phyloP scores from a whole-genome alignment of 768 basidiomycete genomes.

The Hebeloma cylindrosporum region DNA sequence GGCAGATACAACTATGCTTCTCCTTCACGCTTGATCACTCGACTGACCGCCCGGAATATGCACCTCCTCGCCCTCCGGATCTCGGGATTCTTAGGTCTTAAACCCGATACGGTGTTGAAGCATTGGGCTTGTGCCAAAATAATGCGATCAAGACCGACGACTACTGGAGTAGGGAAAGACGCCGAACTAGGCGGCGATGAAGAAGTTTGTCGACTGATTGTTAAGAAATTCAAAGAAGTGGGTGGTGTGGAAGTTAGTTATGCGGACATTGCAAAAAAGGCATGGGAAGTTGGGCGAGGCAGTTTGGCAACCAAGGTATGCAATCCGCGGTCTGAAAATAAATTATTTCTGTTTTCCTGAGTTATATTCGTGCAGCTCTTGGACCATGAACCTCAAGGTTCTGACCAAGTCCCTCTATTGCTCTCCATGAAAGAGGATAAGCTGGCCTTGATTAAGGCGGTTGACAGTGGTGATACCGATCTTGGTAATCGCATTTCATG shows the following conservation, averaged over 20 bases:
- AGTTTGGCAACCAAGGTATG: constrained; percentile 81
- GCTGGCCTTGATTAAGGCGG: constrained; percentile 83
- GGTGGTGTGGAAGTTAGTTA: constrained; percentile 83
- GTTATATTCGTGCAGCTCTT: constrained; percentile 54
- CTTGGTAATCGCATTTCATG: constrained; percentile 55
- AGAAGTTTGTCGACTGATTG: constrained; percentile 77
- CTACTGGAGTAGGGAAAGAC: constrained; percentile 52
- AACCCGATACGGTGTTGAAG: constrained; percentile 83
- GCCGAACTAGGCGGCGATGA: constrained; percentile 68
- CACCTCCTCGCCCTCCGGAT: constrained; percentile 93
- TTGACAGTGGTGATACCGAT: constrained; percentile 94
- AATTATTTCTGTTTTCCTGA: not conserved
- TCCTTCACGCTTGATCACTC: constrained; percentile 75
- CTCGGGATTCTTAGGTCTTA: constrained; percentile 78
- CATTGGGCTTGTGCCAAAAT: constrained; percentile 98
- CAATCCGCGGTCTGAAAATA: not conserved
- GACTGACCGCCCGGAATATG: constrained; percentile 82
- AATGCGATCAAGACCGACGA: constrained; percentile 60
- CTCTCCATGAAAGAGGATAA: constrained; percentile 94
- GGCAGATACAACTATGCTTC: constrained; percentile 79
- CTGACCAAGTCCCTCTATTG: constrained; percentile 92
- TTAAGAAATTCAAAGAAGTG: constrained; percentile 84
- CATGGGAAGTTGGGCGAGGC: constrained; percentile 85
- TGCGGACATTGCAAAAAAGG: constrained; percentile 90
- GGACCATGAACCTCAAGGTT: constrained; percentile 86